A percentile compares a stretch with the other conserved stretches of the same genome.
Evolutionary conservation across 192 early-diverging fungal genomes (phyloP).

Genomic region (Cetraspora pellucida): DNA sequence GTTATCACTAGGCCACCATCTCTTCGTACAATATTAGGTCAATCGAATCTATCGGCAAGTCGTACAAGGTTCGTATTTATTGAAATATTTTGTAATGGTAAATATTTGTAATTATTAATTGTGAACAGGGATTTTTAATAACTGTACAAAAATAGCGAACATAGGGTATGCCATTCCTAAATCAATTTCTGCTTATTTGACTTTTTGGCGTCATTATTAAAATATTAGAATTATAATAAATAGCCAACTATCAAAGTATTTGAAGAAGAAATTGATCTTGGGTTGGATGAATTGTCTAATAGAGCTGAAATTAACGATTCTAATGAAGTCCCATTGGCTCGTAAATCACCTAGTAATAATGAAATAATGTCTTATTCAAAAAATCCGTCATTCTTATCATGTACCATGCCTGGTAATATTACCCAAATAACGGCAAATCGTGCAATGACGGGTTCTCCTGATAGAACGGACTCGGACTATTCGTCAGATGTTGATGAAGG

Average conservation of each 20-base stretch:
- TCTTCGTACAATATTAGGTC: constrained; percentile 23
- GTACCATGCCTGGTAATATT: neutral
- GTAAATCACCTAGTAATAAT: too few relatives aligned
- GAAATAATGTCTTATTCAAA: constrained; percentile 5
- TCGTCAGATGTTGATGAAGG: constrained; percentile 37
- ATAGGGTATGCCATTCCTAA: neutral
- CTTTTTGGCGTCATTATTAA: neutral
- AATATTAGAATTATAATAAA: constrained; percentile 33
- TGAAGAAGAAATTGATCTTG: constrained; percentile 72
- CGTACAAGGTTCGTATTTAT: neutral
- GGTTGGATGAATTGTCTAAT: constrained; percentile 44
- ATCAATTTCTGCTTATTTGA: neutral
- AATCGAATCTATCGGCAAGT: neutral
- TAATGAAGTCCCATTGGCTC: too few relatives aligned
- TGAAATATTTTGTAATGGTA: neutral
- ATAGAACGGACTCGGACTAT: constrained; percentile 28
- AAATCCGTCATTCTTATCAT: neutral
- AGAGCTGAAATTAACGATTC: too few relatives aligned
- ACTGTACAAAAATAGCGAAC: neutral
- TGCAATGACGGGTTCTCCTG: constrained; percentile 37
- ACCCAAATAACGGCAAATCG: constrained; percentile 37
- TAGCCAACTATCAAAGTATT: constrained; percentile 73
- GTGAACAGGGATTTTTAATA: too few relatives aligned
- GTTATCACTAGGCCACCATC: constrained; percentile 41
- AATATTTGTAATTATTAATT: neutral